These are phyloP conservation scores for Papiliotrema laurentii DNA, from an alignment of 1,284 basidiomycete genomes.

Conservation along the genomic window DNA sequence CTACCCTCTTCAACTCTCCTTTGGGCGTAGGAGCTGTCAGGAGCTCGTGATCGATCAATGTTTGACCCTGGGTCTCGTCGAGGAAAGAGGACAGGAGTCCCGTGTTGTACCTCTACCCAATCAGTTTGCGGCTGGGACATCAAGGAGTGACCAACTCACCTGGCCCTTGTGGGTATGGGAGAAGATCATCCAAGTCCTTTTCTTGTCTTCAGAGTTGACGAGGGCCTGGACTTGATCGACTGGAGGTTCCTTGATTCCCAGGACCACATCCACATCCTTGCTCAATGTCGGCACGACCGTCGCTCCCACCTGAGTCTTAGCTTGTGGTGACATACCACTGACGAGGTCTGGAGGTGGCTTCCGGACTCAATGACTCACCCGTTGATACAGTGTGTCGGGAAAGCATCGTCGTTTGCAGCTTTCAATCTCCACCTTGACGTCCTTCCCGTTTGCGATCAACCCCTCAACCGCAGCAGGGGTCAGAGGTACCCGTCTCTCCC, in stretches of 20 bases:
- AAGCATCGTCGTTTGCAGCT: slow-evolving; percentile 72
- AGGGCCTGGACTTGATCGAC: slow-evolving; percentile 55
- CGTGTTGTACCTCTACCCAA: slow-evolving; percentile 66
- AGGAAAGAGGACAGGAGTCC: slow-evolving; percentile 67
- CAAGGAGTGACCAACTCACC: slow-evolving; percentile 15
- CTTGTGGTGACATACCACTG: not conserved
- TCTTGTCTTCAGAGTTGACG: slow-evolving; percentile 17
- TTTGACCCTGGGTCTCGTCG: slow-evolving; percentile 45
- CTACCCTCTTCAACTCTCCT: slow-evolving; percentile 63
- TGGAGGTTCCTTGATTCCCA: slow-evolving; percentile 85
- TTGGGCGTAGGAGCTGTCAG: slow-evolving; percentile 52
- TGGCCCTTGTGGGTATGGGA: slow-evolving; percentile 75
- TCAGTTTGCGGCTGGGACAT: slow-evolving; percentile 4
- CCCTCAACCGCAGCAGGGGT: slow-evolving; percentile 66
- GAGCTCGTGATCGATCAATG: slow-evolving; percentile 79
- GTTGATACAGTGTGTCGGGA: slow-evolving; percentile 58
- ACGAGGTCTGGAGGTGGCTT: no score
- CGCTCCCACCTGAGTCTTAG: slow-evolving; percentile 64
- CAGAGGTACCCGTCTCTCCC: slow-evolving; percentile 81
- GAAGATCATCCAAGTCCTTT: slow-evolving; percentile 63
- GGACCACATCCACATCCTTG: slow-evolving; percentile 62
- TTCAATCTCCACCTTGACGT: slow-evolving; percentile 67
- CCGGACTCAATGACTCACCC: slow-evolving; percentile 52
- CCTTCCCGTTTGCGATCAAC: slow-evolving; percentile 49
- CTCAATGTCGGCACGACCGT: slow-evolving; percentile 56